Conservation (phyloP, 495 filamentous ascomycete genomes). For the Rostrohypoxylon terebratum region DNA sequence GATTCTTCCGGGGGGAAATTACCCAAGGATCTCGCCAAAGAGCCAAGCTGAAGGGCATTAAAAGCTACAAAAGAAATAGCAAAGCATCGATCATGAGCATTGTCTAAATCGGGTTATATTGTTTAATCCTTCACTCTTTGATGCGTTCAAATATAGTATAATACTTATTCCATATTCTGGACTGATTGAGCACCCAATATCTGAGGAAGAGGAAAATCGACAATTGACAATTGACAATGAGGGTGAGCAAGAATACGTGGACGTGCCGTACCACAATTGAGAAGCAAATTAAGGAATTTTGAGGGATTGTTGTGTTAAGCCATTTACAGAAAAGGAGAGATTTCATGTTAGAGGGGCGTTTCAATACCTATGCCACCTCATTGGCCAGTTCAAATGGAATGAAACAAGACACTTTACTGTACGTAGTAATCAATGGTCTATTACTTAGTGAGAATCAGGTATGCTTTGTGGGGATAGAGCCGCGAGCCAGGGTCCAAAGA, state of each 20-base stretch:
- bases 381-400: conserved; percentile 17
- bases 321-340: conserved; percentile 30
- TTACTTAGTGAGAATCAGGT: conserved; percentile 9
- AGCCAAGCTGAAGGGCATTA: neutral
- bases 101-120: neutral
- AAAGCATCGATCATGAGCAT: neutral
- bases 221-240: too few species aligned
- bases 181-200: neutral
- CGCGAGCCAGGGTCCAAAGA: conserved; percentile 9
- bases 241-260: conserved; percentile 10
- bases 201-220: neutral
- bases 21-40: neutral
- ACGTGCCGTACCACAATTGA: conserved; percentile 19
- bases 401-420: conserved; percentile 27
- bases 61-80: conserved; percentile 3
- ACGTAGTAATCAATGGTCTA: neutral
- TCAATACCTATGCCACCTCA: conserved; percentile 2
- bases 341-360: conserved; percentile 33
- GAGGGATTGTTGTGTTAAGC: conserved; percentile 22
- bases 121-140: neutral
- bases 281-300: conserved; percentile 26
- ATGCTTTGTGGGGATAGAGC: neutral
- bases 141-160: too few species aligned
- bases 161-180: too few species aligned
- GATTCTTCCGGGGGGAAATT: conserved; percentile 23